Conservation (phyloP, 495 filamentous ascomycete genomes). For the Pyrenula aspistea region DNA sequence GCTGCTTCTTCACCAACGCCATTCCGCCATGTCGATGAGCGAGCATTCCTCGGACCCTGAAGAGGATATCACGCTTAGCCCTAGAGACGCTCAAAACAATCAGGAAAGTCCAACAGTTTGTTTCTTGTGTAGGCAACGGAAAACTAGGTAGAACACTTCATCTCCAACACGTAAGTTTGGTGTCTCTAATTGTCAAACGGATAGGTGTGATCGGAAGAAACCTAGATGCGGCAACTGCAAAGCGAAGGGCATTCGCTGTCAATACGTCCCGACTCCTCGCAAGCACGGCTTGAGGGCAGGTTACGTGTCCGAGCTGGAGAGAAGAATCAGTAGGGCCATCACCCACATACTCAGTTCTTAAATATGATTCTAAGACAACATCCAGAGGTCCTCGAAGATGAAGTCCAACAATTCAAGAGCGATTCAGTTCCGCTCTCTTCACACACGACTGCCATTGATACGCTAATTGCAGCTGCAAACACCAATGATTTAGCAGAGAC, state of each 20-base stretch:
- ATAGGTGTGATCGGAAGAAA: neutral
- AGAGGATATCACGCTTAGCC: neutral
- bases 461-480: neutral
- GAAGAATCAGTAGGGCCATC: neutral
- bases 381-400: neutral
- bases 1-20: no score
- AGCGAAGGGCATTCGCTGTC: neutral
- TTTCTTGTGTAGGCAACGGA: neutral
- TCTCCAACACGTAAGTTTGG: neutral
- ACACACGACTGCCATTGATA: neutral
- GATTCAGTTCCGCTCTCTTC: neutral
- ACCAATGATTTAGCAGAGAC: neutral
- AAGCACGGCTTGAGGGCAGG: neutral
- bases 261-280: neutral
- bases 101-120: neutral
- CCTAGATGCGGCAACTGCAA: neutral
- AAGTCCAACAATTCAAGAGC: neutral
- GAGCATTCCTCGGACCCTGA: neutral
- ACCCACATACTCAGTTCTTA: no score
- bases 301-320: neutral
- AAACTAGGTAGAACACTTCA: neutral
- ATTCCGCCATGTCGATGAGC: neutral
- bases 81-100: neutral
- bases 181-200: neutral
- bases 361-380: no score